A percentile compares a stretch with the other conserved stretches of the same genome.
phyloP scores from a whole-genome alignment of 108 stramenopile species.

The Stephanodiscus triporus region DNA sequence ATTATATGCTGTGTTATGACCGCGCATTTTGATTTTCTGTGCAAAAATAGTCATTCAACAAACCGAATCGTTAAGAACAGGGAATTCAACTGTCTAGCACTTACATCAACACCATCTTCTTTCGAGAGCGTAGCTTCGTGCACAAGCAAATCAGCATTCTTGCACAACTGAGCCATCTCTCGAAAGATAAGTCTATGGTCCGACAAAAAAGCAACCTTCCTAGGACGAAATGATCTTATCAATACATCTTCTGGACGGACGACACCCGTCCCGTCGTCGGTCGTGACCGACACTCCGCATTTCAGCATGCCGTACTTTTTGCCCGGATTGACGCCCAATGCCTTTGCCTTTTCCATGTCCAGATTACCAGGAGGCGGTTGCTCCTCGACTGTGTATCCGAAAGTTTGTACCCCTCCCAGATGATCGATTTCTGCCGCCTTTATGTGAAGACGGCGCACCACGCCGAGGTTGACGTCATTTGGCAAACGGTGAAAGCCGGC shows the following conservation, averaged over 20 bases:
- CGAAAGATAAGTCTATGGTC: conserved; percentile 70
- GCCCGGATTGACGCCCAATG: conserved; percentile 62
- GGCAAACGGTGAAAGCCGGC: conserved; percentile 31
- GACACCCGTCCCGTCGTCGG: conserved; percentile 57
- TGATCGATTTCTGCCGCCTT: conserved; percentile 82
- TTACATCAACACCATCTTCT: conserved; percentile 44
- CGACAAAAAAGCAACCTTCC: conserved; percentile 74
- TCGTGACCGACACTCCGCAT: conserved; percentile 64
- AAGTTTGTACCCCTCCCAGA: conserved; percentile 72
- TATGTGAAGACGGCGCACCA: conserved; percentile 49
- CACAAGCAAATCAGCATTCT: conserved; percentile 79
- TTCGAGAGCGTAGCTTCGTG: conserved; percentile 87
- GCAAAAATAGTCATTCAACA: too few relatives aligned
- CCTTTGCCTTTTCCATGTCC: conserved; percentile 65
- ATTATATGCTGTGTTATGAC: conserved; percentile 79
- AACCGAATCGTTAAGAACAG: too few relatives aligned
- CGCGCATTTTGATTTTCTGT: conserved; percentile 52
- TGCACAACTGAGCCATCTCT: conserved; percentile 61
- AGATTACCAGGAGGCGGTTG: conserved; percentile 66
- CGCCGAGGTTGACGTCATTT: conserved; percentile 27
- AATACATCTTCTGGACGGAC: conserved; percentile 72
- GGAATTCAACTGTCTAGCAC: conserved; percentile 5
- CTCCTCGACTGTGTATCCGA: conserved; percentile 83
- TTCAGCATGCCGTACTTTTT: conserved; percentile 74
- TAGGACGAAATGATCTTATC: conserved; percentile 39